A percentile compares a stretch with the other conserved stretches of the same genome.
Evolutionary conservation across 2,329 filamentous ascomycete genomes (phyloP).

Genomic region (Monilinia fructigena): DNA sequence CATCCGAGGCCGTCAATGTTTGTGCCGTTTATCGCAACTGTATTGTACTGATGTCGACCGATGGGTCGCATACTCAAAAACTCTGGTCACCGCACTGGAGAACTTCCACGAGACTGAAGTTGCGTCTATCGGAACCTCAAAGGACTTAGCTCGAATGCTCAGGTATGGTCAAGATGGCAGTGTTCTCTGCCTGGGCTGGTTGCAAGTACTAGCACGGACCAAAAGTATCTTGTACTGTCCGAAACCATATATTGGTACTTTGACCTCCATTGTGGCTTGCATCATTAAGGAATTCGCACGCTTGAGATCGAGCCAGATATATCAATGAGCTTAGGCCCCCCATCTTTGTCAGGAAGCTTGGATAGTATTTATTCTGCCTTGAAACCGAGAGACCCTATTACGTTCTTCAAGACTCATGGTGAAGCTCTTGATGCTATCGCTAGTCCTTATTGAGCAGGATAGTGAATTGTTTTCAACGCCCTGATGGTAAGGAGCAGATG

Average conservation of each 20-base stretch:
- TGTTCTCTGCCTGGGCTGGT: slow-evolving; percentile 94
- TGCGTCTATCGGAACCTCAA: slow-evolving; percentile 86
- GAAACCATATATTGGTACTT: slow-evolving; percentile 81
- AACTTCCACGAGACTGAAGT: slow-evolving; percentile 86
- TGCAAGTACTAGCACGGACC: slow-evolving; percentile 92
- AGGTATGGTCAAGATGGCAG: slow-evolving; percentile 99
- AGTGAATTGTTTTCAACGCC: slow-evolving; percentile 95
- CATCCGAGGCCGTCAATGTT: slow-evolving; percentile 93
- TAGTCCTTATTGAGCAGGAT: slow-evolving; percentile 93
- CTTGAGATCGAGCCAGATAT: slow-evolving; percentile 92
- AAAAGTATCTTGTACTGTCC: slow-evolving; percentile 82
- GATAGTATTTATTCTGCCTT: slow-evolving; percentile 94
- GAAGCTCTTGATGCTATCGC: slow-evolving; percentile 94
- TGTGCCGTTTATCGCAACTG: slow-evolving; percentile 98
- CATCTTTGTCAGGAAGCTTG: slow-evolving; percentile 77
- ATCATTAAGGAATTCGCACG: slow-evolving; percentile 88
- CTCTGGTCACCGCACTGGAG: slow-evolving; percentile 84
- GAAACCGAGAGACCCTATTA: slow-evolving; percentile 87
- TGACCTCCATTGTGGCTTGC: slow-evolving; percentile 94
- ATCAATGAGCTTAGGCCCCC: slow-evolving; percentile 81
- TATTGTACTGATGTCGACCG: slow-evolving; percentile 91
- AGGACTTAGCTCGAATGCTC: slow-evolving; percentile 89
- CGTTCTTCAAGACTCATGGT: slow-evolving; percentile 98
- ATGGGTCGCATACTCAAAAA: slow-evolving; percentile 98
- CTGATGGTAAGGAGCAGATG: slow-evolving; percentile 70